These are phyloP conservation scores for Diphasiastrum complanatum DNA, from an alignment of 83 land plant genomes.

Conservation along the genomic window DNA sequence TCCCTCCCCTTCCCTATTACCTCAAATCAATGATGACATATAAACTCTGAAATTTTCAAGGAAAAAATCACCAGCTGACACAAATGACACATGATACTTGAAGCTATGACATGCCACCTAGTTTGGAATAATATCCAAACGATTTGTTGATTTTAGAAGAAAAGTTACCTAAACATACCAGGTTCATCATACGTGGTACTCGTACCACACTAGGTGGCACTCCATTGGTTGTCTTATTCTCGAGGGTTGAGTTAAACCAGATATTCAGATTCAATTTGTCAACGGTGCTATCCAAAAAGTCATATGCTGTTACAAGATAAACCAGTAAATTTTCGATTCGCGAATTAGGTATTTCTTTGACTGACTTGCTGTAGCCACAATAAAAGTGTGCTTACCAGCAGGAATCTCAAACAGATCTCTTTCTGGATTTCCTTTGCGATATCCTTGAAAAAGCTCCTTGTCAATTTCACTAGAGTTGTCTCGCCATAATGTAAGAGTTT, in stretches of 20 bases:
- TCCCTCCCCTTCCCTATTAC: neutral
- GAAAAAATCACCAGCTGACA: no score
- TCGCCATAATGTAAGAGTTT: conserved; percentile 11
- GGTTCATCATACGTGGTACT: conserved; percentile 30
- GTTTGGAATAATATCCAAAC: no score
- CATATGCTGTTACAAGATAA: conserved; percentile 24
- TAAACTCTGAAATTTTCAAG: no score
- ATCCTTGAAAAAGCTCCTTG: conserved; percentile 16
- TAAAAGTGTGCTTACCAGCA: conserved; percentile 9
- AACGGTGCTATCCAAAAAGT: conserved; percentile 22
- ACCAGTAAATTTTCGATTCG: no score
- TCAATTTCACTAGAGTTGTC: conserved; percentile 4
- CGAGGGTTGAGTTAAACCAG: conserved; percentile 24
- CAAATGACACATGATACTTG: neutral
- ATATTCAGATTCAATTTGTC: conserved; percentile 24
- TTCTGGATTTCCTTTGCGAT: conserved; percentile 12
- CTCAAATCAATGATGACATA: neutral
- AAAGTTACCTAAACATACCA: conserved; percentile 26
- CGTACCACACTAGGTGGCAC: conserved; percentile 25
- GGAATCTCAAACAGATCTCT: conserved; percentile 16
- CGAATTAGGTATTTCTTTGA: no score
- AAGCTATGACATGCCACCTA: neutral
- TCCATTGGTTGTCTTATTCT: neutral
- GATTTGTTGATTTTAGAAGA: neutral
- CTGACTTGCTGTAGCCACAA: no score